Percentiles rank a stretch among this genome's conserved stretches.
These are phyloP conservation scores for Solanum arcanum DNA, from an alignment of 257 asterid genomes.

Conservation along the genomic window DNA sequence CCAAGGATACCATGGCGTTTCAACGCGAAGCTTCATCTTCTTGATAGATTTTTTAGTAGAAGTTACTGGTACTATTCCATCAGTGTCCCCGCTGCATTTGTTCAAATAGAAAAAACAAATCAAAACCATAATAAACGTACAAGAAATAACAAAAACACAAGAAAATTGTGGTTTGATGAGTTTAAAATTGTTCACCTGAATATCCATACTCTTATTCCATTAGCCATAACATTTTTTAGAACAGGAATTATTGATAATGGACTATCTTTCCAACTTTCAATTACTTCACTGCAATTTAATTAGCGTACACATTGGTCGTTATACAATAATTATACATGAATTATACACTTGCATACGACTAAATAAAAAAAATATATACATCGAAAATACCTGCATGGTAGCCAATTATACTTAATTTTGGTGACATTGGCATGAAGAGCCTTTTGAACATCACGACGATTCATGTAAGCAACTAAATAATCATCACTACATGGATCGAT, in stretches of 20 bases:
- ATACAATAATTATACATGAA: not conserved
- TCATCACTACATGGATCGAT: slow-evolving; percentile 29
- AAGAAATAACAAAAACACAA: not conserved
- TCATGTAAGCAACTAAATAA: slow-evolving; percentile 18
- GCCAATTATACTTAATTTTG: slow-evolving; percentile 16
- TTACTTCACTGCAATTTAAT: slow-evolving; percentile 6
- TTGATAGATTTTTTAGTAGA: slow-evolving; percentile 23
- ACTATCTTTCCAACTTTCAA: slow-evolving; percentile 15
- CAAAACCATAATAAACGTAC: too few species aligned
- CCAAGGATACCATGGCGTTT: slow-evolving; percentile 28
- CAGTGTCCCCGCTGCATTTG: slow-evolving; percentile 28
- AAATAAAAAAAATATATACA: not conserved
- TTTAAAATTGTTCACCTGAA: slow-evolving; percentile 11
- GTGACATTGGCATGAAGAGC: slow-evolving; percentile 35
- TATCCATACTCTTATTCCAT: slow-evolving; percentile 28
- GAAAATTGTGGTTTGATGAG: not conserved
- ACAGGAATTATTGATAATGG: slow-evolving; percentile 21
- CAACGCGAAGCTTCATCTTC: slow-evolving; percentile 8
- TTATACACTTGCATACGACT: not conserved
- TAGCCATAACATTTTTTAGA: slow-evolving; percentile 13
- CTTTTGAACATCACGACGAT: slow-evolving; percentile 30
- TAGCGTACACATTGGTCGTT: not conserved
- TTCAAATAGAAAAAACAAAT: not conserved
- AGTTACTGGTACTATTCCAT: slow-evolving; percentile 29
- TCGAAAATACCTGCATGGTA: slow-evolving; percentile 21